Percentiles rank a stretch among this genome's conserved stretches.
These are phyloP conservation scores for Clohesyomyces aquaticus DNA, from an alignment of 495 filamentous ascomycete genomes.

Conservation along the genomic window DNA sequence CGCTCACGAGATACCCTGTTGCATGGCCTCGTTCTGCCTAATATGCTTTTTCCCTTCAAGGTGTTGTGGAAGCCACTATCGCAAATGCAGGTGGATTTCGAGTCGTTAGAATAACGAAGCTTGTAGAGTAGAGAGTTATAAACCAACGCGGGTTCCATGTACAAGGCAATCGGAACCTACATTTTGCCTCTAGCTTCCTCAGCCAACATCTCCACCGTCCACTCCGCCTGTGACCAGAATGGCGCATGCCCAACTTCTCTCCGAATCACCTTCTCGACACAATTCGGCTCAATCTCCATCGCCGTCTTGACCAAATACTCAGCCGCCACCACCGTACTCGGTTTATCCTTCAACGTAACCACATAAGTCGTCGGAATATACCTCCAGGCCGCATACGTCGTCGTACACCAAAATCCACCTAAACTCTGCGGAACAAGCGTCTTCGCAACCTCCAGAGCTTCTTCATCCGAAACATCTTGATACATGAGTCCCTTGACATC, in stretches of 20 bases:
- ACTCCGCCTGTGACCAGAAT: constrained; percentile 25
- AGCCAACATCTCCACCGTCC: constrained; percentile 16
- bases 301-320: constrained; percentile 41
- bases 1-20: too few relatives aligned
- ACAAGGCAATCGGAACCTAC: neutral
- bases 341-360: constrained; percentile 12
- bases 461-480: constrained; percentile 24
- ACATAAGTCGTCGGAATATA: constrained; percentile 29
- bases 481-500: constrained; percentile 29
- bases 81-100: too few relatives aligned
- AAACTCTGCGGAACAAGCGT: constrained; percentile 21
- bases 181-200: constrained; percentile 1
- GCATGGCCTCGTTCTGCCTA: too few relatives aligned
- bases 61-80: too few relatives aligned
- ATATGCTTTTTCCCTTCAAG: too few relatives aligned
- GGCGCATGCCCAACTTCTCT: constrained; percentile 17
- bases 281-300: constrained; percentile 13
- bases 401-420: constrained; percentile 2
- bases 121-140: too few relatives aligned
- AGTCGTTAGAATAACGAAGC: too few relatives aligned
- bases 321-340: constrained; percentile 12
- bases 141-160: neutral
- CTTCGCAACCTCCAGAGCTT: constrained; percentile 13
- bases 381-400: constrained; percentile 29
- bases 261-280: constrained; percentile 21